A percentile compares a stretch with the other conserved stretches of the same genome.
Conservation (phyloP, 495 filamentous ascomycete species). For the Immersiella caudata region DNA sequence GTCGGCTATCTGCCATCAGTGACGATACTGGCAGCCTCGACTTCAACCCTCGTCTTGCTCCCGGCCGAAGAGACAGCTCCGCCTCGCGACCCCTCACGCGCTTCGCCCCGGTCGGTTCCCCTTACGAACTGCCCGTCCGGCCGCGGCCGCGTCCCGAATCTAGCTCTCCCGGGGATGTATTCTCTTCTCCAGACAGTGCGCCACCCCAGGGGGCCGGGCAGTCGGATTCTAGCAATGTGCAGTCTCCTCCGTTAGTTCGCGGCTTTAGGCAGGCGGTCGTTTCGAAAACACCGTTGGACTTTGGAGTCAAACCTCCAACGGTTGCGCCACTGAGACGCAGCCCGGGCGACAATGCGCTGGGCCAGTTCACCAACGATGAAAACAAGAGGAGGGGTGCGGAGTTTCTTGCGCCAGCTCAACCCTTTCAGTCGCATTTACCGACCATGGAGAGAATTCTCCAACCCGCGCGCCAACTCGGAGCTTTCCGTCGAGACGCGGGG, state of each 20-base stretch:
- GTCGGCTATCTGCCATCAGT: conserved; percentile 7
- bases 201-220: not conserved
- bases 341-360: not conserved
- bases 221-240: not conserved
- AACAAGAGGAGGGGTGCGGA: not conserved
- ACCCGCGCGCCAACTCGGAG: not conserved
- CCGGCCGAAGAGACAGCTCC: conserved; percentile 20
- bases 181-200: not conserved
- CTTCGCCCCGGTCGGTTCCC: not conserved
- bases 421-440: conserved; percentile 21
- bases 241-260: not conserved
- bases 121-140: conserved; percentile 20
- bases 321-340: not conserved
- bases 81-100: conserved; percentile 19
- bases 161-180: conserved; percentile 20
- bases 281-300: not conserved
- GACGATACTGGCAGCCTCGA: conserved; percentile 23
- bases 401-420: not conserved
- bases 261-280: not conserved
- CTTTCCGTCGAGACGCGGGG: not conserved
- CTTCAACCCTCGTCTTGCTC: not conserved
- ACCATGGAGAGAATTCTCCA: conserved; percentile 16
- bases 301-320: not conserved
- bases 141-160: conserved; percentile 21
- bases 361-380: not conserved